Base-by-base conservation (phyloP, 2,329 filamentous ascomycete species). In the Cytospora piceicola region DNA sequence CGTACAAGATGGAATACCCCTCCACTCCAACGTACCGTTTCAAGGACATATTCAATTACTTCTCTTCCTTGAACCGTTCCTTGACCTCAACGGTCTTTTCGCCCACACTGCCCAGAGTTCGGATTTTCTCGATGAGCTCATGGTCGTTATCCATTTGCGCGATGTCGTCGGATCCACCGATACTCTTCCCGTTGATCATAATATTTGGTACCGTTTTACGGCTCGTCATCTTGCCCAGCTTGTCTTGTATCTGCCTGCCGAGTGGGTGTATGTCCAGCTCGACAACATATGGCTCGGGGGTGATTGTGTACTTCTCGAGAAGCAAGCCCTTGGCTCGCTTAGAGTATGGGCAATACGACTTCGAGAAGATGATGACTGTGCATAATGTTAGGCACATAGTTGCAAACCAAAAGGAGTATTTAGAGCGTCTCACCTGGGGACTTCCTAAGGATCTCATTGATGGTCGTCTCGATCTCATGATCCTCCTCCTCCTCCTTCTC, bases 321-420 rank as follows among this genome's bases (percentile, higher is more conserved):
- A 99, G 85, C 64, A 98, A 85, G 53, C 83, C 82, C 79, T 99
- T 99, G 55, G 95, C 95, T 71, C 88, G 88, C 75, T 88, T 90
- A 60, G 93, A 97, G 79, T 86, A 90, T 0, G 91, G 93, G 77
- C 95, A 99, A 79, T 94, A 97, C 1, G 91, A 87, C 78, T 99
- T 98, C 69, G 93, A 97, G 81, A 98, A 98, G 72, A 99, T 92
- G 75, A 97, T 91, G 67, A 98, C 93, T 95, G 70, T 32, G 36
- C 36, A 24, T 17, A 22, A 8, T 9, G 29, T 72, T 66, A 72
- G 39, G 49, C 30, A 9, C 63, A 59, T 69, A 52, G 55, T 63
- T 14, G 52, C 64, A 20, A 60, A 71, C 61, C 62, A 51, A 30
- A 67, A 42, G 12, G 27, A 5, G 27, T 5, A 42, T n/a, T 49